phyloP scores from a whole-genome alignment of 2,329 filamentous ascomycete genomes.

The Stagonosporopsis rhizophila region DNA sequence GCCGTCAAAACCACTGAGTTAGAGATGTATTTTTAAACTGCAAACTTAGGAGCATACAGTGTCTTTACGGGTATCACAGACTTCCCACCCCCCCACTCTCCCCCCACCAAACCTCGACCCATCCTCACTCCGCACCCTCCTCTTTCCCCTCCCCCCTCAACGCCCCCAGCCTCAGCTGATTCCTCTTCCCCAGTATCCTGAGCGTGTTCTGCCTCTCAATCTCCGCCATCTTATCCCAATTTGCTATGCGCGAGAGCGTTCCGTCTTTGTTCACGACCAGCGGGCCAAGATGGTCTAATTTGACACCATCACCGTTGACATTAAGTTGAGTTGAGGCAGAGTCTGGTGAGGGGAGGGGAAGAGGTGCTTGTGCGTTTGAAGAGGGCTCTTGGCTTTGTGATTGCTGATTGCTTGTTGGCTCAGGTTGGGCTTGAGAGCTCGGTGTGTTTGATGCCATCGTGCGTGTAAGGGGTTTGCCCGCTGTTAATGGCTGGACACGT shows the following conservation, averaged over 20 bases:
- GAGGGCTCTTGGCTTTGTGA: background rate
- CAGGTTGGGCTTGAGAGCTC: background rate
- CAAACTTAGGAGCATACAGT: too few species aligned
- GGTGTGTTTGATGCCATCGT: constrained; percentile 10
- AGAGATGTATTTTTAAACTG: too few species aligned
- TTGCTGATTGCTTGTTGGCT: background rate
- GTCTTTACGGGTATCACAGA: too few species aligned
- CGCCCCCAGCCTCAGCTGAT: constrained; percentile 66
- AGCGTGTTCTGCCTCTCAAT: constrained; percentile 72
- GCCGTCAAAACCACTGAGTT: too few species aligned
- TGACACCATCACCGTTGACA: constrained; percentile 53
- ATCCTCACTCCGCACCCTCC: background rate
- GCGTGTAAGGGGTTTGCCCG: background rate
- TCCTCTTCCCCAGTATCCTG: constrained; percentile 71
- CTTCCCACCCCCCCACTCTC: background rate
- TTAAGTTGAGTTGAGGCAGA: constrained; percentile 34
- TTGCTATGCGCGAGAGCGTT: constrained; percentile 72
- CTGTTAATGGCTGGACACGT: background rate
- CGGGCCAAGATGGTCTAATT: constrained; percentile 73
- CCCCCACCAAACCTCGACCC: background rate
- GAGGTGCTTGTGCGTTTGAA: background rate
- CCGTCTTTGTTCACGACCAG: constrained; percentile 78
- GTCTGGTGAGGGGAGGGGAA: constrained; percentile 7
- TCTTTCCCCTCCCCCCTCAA: constrained; percentile 51
- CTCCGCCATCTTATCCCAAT: constrained; percentile 76